These are phyloP conservation scores for Capronia coronata DNA, from an alignment of 2,329 filamentous ascomycete genomes.

Conservation along the genomic window DNA sequence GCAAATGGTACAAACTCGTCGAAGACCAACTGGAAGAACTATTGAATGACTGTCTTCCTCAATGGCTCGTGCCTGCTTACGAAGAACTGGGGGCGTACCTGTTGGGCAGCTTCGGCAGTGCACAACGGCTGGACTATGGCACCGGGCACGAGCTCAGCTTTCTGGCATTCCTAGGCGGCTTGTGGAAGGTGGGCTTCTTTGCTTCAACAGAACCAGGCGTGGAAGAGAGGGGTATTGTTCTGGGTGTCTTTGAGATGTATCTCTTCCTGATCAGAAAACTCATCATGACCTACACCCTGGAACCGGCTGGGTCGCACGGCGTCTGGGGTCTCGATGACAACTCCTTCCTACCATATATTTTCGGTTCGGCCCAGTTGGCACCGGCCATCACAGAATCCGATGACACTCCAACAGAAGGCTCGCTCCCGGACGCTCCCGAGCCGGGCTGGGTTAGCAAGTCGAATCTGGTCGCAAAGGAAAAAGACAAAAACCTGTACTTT, in stretches of 20 bases:
- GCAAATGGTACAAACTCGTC: slow-evolving; percentile 70
- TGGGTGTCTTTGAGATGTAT: slow-evolving; percentile 80
- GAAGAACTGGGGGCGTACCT: slow-evolving; percentile 74
- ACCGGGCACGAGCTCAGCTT: slow-evolving; percentile 96
- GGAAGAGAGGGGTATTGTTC: slow-evolving; percentile 70
- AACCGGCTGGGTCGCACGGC: slow-evolving; percentile 91
- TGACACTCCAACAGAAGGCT: slow-evolving; percentile 70
- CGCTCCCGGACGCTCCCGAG: slow-evolving; percentile 62
- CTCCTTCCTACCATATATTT: slow-evolving; percentile 87
- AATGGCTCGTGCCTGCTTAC: slow-evolving; percentile 41
- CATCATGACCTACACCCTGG: slow-evolving; percentile 84
- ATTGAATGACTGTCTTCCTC: slow-evolving; percentile 52
- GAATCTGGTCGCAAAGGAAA: slow-evolving; percentile 58
- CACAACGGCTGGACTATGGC: slow-evolving; percentile 86
- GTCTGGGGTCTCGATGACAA: slow-evolving; percentile 99
- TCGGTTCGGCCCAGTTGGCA: slow-evolving; percentile 84
- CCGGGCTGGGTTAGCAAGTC: slow-evolving; percentile 63
- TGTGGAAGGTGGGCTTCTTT: slow-evolving; percentile 89
- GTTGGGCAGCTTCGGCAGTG: slow-evolving; percentile 76
- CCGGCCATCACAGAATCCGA: slow-evolving; percentile 62
- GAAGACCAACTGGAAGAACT: slow-evolving; percentile 54
- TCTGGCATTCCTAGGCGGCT: slow-evolving; percentile 75
- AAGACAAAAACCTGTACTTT: slow-evolving; percentile 78
- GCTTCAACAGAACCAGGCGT: slow-evolving; percentile 41
- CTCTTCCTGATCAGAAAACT: slow-evolving; percentile 72